Base-by-base conservation (phyloP, 768 basidiomycete species). In the Pholiota molesta region DNA sequence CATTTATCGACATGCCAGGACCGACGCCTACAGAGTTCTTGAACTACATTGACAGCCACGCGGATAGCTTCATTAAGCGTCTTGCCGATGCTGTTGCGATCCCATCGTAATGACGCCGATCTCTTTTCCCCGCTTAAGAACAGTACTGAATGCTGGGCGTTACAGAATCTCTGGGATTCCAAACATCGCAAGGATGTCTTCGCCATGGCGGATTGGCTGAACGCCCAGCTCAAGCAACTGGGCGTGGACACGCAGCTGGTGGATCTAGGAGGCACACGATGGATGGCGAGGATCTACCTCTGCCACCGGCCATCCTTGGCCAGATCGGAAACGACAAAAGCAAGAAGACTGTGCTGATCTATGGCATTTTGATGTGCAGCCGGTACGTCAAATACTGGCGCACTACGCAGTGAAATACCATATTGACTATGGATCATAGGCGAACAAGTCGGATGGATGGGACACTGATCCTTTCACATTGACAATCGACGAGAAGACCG, bases 291-390 rank as follows among this genome's bases (percentile, higher is more conserved):
- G 83, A 82, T 47, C 73, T 97, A 13, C 75, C 82, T 52, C 81
- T 97, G 5, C 95, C 96, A 0, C 94, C 94, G 2, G 91, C 86
- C 5, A 86, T 97, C 71, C 81, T 98, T 40, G 96, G 91, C 0
- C 80, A 80, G 65, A 80, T 95, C 64, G 97, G 97, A 3, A 80
- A 87, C 39, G 94, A 97, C 74, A 87, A 86, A 14, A 85, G 79
- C 70, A 98, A 98, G 87, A 96, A 92, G 84, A 99, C 95, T 0
- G 87, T 98, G 35, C 83, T 97, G 29, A 77, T 98, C 33, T 98
- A 98, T 71, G 96, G 1, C 96, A 98, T 74, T 97, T 94, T 70
- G 95, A 97, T 71, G 96, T 97, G 7, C 96, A 97, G 69, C 95
- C 96, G 9, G 92, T 92, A 62, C 33, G 59, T 60, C 8, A 19